phyloP scores from a whole-genome alignment of 768 basidiomycete genomes.

The Lactifluus pinguis region DNA sequence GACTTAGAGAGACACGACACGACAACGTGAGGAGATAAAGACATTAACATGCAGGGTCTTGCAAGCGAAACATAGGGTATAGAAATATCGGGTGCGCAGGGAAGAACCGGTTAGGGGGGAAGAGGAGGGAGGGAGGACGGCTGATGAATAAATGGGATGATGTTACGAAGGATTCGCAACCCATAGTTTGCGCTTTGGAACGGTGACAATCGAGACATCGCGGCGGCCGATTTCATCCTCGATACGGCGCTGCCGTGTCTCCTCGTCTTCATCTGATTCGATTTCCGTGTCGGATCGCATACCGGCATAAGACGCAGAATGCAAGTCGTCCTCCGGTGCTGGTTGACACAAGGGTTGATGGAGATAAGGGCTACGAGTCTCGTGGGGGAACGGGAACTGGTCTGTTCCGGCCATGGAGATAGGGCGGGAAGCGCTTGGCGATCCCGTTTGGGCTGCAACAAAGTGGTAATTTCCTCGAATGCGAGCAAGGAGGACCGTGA shows the following conservation, averaged over 20 bases:
- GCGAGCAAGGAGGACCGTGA: constrained; percentile 41
- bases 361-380: constrained; percentile 49
- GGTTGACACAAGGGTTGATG: constrained; percentile 56
- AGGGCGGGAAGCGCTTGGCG: constrained; percentile 32
- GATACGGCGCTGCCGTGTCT: constrained; percentile 60
- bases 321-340: constrained; percentile 35
- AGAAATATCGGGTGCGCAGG: neutral
- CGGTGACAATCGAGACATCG: constrained; percentile 72
- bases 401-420: constrained; percentile 34
- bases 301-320: constrained; percentile 40
- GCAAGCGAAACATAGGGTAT: constrained; percentile 2
- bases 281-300: constrained; percentile 29
- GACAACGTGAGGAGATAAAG: neutral
- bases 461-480: constrained; percentile 29
- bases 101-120: neutral
- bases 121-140: neutral
- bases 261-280: constrained; percentile 69
- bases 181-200: constrained; percentile 66
- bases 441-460: constrained; percentile 25
- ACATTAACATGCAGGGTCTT: constrained; percentile 4
- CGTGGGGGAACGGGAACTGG: constrained; percentile 37
- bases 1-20: neutral
- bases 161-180: constrained; percentile 54
- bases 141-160: neutral
- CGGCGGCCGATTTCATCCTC: constrained; percentile 77